Evolutionary conservation across 345 rosid species (phyloP).

Genomic region (Dipteronia dyeriana): DNA sequence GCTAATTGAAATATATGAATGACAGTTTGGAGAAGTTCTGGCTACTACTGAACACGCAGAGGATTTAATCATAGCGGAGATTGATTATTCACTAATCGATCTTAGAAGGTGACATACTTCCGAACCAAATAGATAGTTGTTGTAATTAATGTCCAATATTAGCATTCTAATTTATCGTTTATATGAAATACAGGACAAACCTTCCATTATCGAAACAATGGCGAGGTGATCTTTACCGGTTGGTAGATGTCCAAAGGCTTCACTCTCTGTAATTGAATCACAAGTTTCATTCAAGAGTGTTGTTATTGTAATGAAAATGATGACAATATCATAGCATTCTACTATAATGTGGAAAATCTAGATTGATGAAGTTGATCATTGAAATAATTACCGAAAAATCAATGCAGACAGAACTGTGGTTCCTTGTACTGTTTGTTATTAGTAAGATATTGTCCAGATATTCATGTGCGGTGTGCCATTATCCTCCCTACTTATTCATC

Average conservation of each 20-base stretch:
- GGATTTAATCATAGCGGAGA: slow-evolving; percentile 73
- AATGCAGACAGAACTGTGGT: background rate
- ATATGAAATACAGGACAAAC: slow-evolving; percentile 47
- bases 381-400: background rate
- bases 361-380: background rate
- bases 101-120: slow-evolving; percentile 59
- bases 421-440: background rate
- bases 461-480: background rate
- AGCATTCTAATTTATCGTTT: slow-evolving; percentile 5
- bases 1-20: slow-evolving; percentile 8
- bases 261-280: slow-evolving; percentile 12
- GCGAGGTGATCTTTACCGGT: slow-evolving; percentile 57
- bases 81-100: slow-evolving; percentile 78
- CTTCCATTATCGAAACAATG: slow-evolving; percentile 51
- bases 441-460: background rate
- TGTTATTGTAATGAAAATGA: background rate
- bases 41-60: slow-evolving; percentile 84
- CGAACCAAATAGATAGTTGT: background rate
- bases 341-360: background rate
- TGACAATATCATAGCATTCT: background rate
- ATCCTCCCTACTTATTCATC: background rate
- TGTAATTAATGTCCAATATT: background rate
- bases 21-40: slow-evolving; percentile 88
- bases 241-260: slow-evolving; percentile 52
- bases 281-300: background rate